Evolutionary conservation across 371 early-diverging fungal species (phyloP), one percentile per base, ranked within the genome.

Genomic region (Mortierella sp.): DNA sequence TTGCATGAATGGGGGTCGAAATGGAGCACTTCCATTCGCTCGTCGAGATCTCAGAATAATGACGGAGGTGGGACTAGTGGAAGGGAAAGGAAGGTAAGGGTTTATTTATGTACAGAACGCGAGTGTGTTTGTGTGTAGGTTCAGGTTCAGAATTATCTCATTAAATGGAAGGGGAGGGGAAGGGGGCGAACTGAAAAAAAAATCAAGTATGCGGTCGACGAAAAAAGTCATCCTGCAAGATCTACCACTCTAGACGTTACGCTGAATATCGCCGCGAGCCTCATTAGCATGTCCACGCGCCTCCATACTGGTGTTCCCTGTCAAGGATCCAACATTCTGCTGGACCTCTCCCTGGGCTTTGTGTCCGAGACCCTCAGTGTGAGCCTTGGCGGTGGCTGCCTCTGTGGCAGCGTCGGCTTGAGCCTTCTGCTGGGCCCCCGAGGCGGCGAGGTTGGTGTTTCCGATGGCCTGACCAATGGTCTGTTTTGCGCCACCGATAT

Each of bases 291-390:
- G 35, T 38, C 27, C 72, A 75, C 41, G 79, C 76, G 63, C 63
- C 18, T 63, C 63, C 63, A 32, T 32, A 35, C 35, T 18, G 5
- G 63, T 63, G 35, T 63, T 87, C 16, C 88, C 89, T 7, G 87
- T 54, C 35, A 80, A 72, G 24, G 74, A 63, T 32, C 90, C 90
- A 18, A 88, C 75, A 16, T 75, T 82, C 49, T 91, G 86, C 82
- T 90, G 89, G 46, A 83, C 79, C 14, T 74, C 68, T n/a, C 91
- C 91, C 35, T 75, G 71, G 44, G 80, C 72, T 72, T 85, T 88
- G 73, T 90, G 79, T 46, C 63, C 55, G 29, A 79, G 27, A 32
- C 86, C 86, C 24, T 75, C 72, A n/a, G 79, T 68, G 35, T 63
- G 35, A 6, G 18, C 11, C 63, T 35, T 63, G 35, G 63, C 63